Evolutionary conservation across 495 filamentous ascomycete genomes (phyloP).

Genomic region (Hypoxylon subgilvum): DNA sequence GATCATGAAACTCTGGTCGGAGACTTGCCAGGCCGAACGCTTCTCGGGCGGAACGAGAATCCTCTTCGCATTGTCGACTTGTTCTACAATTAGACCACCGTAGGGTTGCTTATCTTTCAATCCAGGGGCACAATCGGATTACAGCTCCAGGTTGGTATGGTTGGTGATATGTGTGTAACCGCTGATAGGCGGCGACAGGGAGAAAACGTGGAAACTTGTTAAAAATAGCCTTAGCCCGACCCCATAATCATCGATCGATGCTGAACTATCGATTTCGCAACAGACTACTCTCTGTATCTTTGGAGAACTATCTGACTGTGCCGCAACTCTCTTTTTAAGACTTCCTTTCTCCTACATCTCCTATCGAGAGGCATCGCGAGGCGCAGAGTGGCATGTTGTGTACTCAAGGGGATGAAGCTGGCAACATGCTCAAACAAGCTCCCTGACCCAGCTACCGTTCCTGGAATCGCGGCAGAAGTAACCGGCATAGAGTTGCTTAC

Average conservation of each 20-base stretch:
- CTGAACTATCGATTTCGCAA: constrained; percentile 18
- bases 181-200: constrained; percentile 33
- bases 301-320: constrained; percentile 19
- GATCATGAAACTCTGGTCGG: not conserved
- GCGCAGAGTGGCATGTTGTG: too few relatives aligned
- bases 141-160: too few relatives aligned
- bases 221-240: constrained; percentile 35
- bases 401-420: constrained; percentile 7
- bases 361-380: too few relatives aligned
- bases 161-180: constrained; percentile 25
- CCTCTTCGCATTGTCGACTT: constrained; percentile 26
- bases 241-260: constrained; percentile 24
- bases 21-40: too few relatives aligned
- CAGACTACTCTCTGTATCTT: constrained; percentile 19
- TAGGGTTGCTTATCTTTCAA: constrained; percentile 36
- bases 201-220: constrained; percentile 35
- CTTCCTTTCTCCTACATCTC: not conserved
- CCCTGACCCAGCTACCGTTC: constrained; percentile 8
- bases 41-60: not conserved
- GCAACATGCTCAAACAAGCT: constrained; percentile 2
- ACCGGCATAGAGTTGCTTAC: constrained; percentile 25
- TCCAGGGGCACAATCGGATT: constrained; percentile 30
- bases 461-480: constrained; percentile 28
- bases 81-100: constrained; percentile 20
- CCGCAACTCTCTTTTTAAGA: not conserved